Percentiles rank a stretch among this genome's conserved stretches.
phyloP scores from a whole-genome alignment of 2,329 filamentous ascomycete species.

The Xylaria sp. region DNA sequence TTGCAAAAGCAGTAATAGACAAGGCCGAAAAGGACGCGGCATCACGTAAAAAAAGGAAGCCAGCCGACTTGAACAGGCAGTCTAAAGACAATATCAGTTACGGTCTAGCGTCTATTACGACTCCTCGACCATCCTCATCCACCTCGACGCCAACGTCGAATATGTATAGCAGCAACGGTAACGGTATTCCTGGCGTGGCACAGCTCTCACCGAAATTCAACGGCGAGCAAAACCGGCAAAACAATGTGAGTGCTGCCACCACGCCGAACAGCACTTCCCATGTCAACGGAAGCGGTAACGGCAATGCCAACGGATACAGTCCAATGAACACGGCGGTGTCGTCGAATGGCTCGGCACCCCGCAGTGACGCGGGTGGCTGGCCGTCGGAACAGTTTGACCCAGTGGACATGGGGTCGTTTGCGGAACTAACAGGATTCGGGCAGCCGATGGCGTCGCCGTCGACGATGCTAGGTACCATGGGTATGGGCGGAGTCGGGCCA shows the following conservation, averaged over 20 bases:
- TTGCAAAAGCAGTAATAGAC: conserved; percentile 89
- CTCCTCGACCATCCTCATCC: conserved; percentile 40
- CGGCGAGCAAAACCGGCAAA: conserved; percentile 48
- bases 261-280: conserved; percentile 31
- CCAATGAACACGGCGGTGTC: conserved; percentile 53
- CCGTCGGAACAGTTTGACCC: conserved; percentile 56
- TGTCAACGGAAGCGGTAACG: conserved; percentile 32
- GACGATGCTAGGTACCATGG: conserved; percentile 50
- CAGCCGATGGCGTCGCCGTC: conserved; percentile 46
- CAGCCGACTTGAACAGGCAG: conserved; percentile 35
- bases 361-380: conserved; percentile 58
- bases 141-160: conserved; percentile 42
- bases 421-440: conserved; percentile 59
- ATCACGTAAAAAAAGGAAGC: conserved; percentile 84
- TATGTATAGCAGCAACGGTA: conserved; percentile 42
- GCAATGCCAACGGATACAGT: conserved; percentile 50
- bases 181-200: conserved; percentile 45
- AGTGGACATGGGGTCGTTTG: conserved; percentile 57
- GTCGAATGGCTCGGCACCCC: conserved; percentile 57
- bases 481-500: conserved; percentile 44
- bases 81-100: conserved; percentile 40
- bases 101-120: conserved; percentile 32
- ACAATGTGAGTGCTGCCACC: conserved; percentile 30
- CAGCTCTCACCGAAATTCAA: conserved; percentile 49
- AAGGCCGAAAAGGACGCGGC: conserved; percentile 88